Base-by-base conservation (phyloP, 495 filamentous ascomycete genomes). In the Hypomontagnella monticulosa region DNA sequence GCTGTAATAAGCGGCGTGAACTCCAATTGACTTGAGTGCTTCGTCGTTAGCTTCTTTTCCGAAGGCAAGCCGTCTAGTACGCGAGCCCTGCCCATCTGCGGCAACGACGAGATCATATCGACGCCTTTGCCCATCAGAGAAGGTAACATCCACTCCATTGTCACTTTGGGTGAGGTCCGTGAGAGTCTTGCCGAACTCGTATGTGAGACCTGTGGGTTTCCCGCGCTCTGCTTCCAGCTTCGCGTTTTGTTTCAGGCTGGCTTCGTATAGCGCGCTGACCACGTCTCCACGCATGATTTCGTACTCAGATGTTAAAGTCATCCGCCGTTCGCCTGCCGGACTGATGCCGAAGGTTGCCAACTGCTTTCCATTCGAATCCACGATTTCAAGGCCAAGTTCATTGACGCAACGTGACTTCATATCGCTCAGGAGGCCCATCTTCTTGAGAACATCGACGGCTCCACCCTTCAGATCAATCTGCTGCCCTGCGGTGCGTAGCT, bases 281-380 rank as follows among this genome's bases (percentile, higher is more conserved):
- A 85, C 58, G 52, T 84, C 76, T 2, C 82, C 83, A 4, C 84
- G 71, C 43, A 83, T 71, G 47, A 87, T 83, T 70, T 86, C 84
- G 59, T 75, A 84, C 65, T 86, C 83, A 19, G 78, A 79, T 11
- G 79, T 72, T 7, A 81, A 64, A 20, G 70, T 71, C 55, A 78
- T 76, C 27, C 70, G 63, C 27, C 73, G 61, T 54, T 78, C 58
- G 9, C 76, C 80, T 10, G 76, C 72, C 15, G 68, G 59, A 15
- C 63, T 75, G 11, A 76, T 56, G 20, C 48, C 75, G 27, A 83
- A 77, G 32, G 52, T 71, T 14, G 76, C 83, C 55, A 69, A 74
- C 1, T 66, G 57, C 53, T 62, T 71, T 19, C 80, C 80, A 8
- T 76, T 44, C 2, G 64, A 54, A 46, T 73, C 43, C 1, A 85